Base-by-base conservation (phyloP, 2,329 filamentous ascomycete species). In the Aspergillus awamori region DNA sequence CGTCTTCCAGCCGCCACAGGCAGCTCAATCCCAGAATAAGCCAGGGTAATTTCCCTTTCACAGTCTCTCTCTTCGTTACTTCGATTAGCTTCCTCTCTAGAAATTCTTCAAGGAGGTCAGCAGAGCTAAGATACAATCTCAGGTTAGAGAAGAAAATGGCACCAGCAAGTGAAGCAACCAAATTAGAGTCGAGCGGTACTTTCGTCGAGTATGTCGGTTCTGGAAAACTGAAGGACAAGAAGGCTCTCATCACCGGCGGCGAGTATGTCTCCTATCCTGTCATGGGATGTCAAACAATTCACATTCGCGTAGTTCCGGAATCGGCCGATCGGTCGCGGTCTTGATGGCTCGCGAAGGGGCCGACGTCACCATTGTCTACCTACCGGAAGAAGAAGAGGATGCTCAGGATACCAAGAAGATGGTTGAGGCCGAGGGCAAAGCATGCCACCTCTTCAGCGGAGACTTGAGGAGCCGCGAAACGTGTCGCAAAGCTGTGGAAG, bases 291-390 rank as follows among this genome's bases (percentile, higher is more conserved):
- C 4, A 26, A 30, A 43, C 39, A 56, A n/a, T 13, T 58, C 41
- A 61, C 26, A 6, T 15, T 17, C 8, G 6, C 10, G 15, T 48
- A 83, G 82, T 62, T 84, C 82, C 1, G 83, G 82, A 4, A 87
- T 86, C 49, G 84, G 84, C 17, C 80, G 84, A 8, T 76, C 83
- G 0, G 79, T 85, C 1, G 84, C 84, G 0, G 77, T 86, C 1
- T 72, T 87, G 2, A 85, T 85, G 72, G 85, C 85, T 0, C 78
- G 83, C 8, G 85, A 87, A 68, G 85, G 85, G 1, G 83, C 85
- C 13, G 81, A 86, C 63, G 76, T 86, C 49, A 82, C 78, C 24
- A 85, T 87, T 60, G 80, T 82, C 15, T 84, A 86, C 64, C 78
- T 86, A 1, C 82, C 82, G 2, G 80, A 84, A 28, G 85, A 87